Percentiles rank a stretch among this genome's conserved stretches.
Conservation (phyloP, 768 basidiomycete genomes). For the Trametes meyenii region DNA sequence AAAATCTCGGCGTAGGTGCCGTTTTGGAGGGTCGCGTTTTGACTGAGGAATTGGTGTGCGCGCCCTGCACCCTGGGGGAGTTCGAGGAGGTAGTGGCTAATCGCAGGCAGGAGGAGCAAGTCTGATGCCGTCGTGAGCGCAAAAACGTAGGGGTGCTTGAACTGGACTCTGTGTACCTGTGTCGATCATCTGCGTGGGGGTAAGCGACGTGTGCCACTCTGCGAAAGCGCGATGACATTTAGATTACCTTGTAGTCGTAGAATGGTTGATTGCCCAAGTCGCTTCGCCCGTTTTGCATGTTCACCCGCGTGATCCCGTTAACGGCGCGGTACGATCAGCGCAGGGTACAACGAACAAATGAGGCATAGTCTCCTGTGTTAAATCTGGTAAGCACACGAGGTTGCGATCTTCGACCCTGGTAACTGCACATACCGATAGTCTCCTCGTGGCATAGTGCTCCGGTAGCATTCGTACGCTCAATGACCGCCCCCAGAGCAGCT, state of each 20-base stretch:
- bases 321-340: slow-evolving; percentile 33
- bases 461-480: slow-evolving; percentile 39
- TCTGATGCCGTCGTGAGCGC: slow-evolving; percentile 26
- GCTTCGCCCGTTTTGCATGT: slow-evolving; percentile 41
- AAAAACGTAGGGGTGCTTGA: too few relatives aligned
- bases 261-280: slow-evolving; percentile 44
- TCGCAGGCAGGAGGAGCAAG: slow-evolving; percentile 43
- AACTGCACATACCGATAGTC: slow-evolving; percentile 33
- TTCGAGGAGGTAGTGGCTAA: slow-evolving; percentile 47
- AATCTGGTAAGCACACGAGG: background rate
- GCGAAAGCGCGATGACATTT: background rate
- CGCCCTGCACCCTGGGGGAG: slow-evolving; percentile 44
- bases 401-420: background rate
- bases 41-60: slow-evolving; percentile 37
- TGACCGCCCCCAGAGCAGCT: slow-evolving; percentile 46
- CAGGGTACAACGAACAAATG: background rate
- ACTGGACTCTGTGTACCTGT: background rate
- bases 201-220: slow-evolving; percentile 19
- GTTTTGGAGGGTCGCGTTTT: slow-evolving; percentile 43
- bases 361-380: slow-evolving; percentile 7
- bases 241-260: slow-evolving; percentile 40
- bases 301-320: slow-evolving; percentile 29
- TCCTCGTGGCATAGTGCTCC: slow-evolving; percentile 40
- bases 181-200: background rate
- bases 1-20: slow-evolving; percentile 45